Evolutionary conservation across 2,329 filamentous ascomycete genomes (phyloP).

Genomic region (Penicillium sp.): DNA sequence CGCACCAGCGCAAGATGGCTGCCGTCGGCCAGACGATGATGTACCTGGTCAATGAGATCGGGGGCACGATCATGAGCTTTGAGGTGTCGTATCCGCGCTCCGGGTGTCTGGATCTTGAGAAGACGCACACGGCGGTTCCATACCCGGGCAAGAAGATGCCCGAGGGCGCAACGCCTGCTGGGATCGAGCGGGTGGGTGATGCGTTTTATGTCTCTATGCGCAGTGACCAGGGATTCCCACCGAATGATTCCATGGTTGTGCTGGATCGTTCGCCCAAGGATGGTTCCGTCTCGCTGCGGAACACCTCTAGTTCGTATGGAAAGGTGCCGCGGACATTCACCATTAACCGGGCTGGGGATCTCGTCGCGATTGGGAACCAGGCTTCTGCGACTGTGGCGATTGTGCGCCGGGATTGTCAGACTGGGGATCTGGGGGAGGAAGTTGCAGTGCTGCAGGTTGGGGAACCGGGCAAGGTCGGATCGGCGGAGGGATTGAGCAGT

Average conservation of each 20-base stretch:
- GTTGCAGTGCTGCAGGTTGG: constrained; percentile 31
- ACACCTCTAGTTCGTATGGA: constrained; percentile 60
- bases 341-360: constrained; percentile 57
- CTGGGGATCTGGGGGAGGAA: constrained; percentile 52
- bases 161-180: constrained; percentile 23
- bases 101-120: constrained; percentile 26
- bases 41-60: constrained; percentile 55
- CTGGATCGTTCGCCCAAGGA: constrained; percentile 47
- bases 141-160: constrained; percentile 26
- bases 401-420: constrained; percentile 53
- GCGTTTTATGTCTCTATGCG: constrained; percentile 32
- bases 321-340: constrained; percentile 61
- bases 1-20: constrained; percentile 11
- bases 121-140: constrained; percentile 23
- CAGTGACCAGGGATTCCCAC: constrained; percentile 25
- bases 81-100: constrained; percentile 25
- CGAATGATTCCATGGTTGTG: constrained; percentile 29
- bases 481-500: constrained; percentile 31
- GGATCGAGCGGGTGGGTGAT: constrained; percentile 21
- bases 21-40: constrained; percentile 22
- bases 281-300: constrained; percentile 53
- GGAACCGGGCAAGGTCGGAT: constrained; percentile 22
- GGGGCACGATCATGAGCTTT: constrained; percentile 49
- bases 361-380: constrained; percentile 63
- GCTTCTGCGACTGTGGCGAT: constrained; percentile 55